These are phyloP conservation scores for Gleditsia sinensis DNA, from an alignment of 306 rosid genomes.

Conservation along the genomic window DNA sequence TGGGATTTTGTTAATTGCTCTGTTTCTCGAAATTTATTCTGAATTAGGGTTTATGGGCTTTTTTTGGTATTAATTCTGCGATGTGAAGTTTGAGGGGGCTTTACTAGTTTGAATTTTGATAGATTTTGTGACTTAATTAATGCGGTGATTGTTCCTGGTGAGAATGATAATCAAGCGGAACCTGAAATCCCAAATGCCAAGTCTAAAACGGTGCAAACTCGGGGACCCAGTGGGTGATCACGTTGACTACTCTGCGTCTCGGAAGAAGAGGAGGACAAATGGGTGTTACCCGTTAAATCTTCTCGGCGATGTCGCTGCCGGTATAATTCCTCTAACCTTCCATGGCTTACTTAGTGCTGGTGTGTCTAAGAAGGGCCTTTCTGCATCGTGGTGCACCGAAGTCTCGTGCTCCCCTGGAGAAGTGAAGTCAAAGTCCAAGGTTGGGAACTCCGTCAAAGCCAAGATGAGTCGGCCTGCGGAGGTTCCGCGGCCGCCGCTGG, in stretches of 20 bases:
- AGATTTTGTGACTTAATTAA: slow-evolving; percentile 4
- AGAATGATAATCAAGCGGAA: slow-evolving; percentile 83
- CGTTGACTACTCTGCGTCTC: slow-evolving; percentile 46
- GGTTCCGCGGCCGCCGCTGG: slow-evolving; percentile 69
- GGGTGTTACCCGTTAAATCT: slow-evolving; percentile 72
- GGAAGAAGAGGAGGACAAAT: slow-evolving; percentile 57
- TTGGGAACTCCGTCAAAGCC: slow-evolving; percentile 13
- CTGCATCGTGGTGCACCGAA: slow-evolving; percentile 52
- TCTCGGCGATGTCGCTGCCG: slow-evolving; percentile 70
- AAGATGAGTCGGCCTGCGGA: slow-evolving; percentile 35
- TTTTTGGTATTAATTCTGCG: slow-evolving; percentile 2
- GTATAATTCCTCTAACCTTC: slow-evolving; percentile 57
- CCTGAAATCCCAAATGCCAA: slow-evolving; percentile 86
- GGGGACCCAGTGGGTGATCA: slow-evolving; percentile 57
- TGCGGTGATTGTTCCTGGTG: slow-evolving; percentile 22
- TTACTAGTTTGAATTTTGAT: slow-evolving; percentile 15
- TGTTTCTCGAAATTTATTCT: slow-evolving; percentile 46
- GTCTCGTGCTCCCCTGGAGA: slow-evolving; percentile 45
- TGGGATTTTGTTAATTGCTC: slow-evolving; percentile 52
- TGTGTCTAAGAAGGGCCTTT: slow-evolving; percentile 39
- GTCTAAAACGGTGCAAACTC: slow-evolving; percentile 67
- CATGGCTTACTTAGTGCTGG: slow-evolving; percentile 47
- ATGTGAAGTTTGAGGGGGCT: slow-evolving; percentile 31
- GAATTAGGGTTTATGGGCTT: slow-evolving; percentile 68
- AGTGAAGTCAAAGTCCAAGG: slow-evolving; percentile 41